Percentiles rank a stretch among this genome's conserved stretches.
Evolutionary conservation across 2,329 filamentous ascomycete species (phyloP).

Genomic region (Pseudopyricularia javanii): DNA sequence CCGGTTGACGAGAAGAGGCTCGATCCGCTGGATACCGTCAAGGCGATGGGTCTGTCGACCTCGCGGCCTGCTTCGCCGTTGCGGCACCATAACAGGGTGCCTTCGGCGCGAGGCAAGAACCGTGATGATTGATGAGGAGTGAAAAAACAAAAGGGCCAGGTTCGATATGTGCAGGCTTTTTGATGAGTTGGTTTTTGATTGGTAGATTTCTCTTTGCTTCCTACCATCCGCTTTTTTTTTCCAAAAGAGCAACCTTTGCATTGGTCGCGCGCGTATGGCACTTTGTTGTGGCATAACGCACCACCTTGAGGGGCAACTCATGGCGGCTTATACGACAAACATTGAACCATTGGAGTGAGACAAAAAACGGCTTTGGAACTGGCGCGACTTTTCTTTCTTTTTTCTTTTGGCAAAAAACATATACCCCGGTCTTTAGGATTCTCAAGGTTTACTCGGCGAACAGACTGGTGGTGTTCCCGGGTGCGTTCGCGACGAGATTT

Average conservation of each 20-base stretch:
- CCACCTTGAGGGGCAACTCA: neutral
- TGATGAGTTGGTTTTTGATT: neutral
- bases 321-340: neutral
- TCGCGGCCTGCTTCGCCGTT: slow-evolving; percentile 36
- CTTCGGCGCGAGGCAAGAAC: slow-evolving; percentile 24
- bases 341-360: slow-evolving; percentile 3
- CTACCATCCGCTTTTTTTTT: neutral
- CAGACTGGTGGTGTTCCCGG: neutral
- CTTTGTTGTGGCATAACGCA: neutral
- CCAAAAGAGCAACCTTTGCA: neutral
- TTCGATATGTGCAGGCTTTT: too few species aligned
- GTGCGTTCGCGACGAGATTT: neutral
- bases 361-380: neutral
- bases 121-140: slow-evolving; percentile 18
- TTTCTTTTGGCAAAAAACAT: neutral
- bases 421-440: neutral
- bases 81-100: slow-evolving; percentile 17
- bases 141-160: neutral
- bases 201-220: neutral
- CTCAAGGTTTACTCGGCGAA: neutral
- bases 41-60: slow-evolving; percentile 25
- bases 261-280: neutral
- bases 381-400: neutral
- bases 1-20: slow-evolving; percentile 17
- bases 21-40: slow-evolving; percentile 26